A percentile compares a stretch with the other conserved stretches of the same genome.
phyloP scores from a whole-genome alignment of 108 stramenopile genomes.

The Cylindrotheca closterium region DNA sequence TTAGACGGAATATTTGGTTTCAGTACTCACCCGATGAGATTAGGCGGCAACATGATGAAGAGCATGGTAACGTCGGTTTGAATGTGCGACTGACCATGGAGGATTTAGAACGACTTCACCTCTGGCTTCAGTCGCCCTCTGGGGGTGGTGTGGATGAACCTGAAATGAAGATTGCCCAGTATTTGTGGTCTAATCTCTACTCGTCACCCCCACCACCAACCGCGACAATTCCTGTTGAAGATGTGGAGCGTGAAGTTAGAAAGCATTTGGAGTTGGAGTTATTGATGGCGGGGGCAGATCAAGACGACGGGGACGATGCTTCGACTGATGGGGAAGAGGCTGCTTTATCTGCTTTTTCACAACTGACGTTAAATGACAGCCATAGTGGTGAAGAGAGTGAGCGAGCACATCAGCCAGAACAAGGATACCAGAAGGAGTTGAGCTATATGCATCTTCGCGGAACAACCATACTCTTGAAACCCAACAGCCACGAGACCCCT shows the following conservation, averaged over 20 bases:
- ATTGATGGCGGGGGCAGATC: constrained; percentile 49
- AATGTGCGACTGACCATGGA: constrained; percentile 69
- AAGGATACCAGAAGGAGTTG: constrained; percentile 74
- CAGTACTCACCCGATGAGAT: constrained; percentile 49
- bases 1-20: constrained; percentile 31
- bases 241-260: constrained; percentile 76
- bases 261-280: constrained; percentile 73
- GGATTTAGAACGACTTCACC: constrained; percentile 77
- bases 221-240: constrained; percentile 67
- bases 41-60: constrained; percentile 63
- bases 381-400: constrained; percentile 33
- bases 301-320: constrained; percentile 48
- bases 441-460: constrained; percentile 67
- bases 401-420: constrained; percentile 36
- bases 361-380: constrained; percentile 44
- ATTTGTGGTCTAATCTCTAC: constrained; percentile 58
- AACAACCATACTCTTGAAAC: constrained; percentile 78
- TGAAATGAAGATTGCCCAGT: constrained; percentile 77
- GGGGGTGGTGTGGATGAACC: constrained; percentile 84
- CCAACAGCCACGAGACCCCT: constrained; percentile 40
- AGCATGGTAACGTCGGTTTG: constrained; percentile 77
- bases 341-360: constrained; percentile 44
- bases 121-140: constrained; percentile 72
- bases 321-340: constrained; percentile 53
- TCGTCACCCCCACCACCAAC: constrained; percentile 37